These are phyloP conservation scores for Penicillium sp. DNA, from an alignment of 2,329 filamentous ascomycete genomes.

Conservation along the genomic window DNA sequence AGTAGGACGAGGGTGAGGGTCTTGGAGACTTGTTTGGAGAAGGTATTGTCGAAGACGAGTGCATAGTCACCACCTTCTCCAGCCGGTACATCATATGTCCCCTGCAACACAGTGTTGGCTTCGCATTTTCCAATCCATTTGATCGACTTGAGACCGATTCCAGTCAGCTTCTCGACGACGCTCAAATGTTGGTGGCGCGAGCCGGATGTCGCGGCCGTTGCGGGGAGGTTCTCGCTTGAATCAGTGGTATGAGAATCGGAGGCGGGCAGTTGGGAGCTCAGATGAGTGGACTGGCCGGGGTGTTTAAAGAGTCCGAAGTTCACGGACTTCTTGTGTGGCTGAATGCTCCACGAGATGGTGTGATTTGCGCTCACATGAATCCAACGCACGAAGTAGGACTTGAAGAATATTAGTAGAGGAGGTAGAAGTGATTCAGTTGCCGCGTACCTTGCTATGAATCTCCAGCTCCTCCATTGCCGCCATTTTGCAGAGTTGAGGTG, in stretches of 20 bases:
- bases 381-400: slow-evolving; percentile 99
- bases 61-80: slow-evolving; percentile 90
- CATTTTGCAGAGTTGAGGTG: slow-evolving; percentile 52
- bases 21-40: slow-evolving; percentile 92
- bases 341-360: slow-evolving; percentile 95
- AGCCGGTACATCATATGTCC: slow-evolving; percentile 73
- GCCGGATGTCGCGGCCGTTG: slow-evolving; percentile 25
- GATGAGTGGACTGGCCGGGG: slow-evolving; percentile 66
- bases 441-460: slow-evolving; percentile 90
- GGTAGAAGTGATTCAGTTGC: background rate
- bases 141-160: slow-evolving; percentile 61
- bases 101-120: slow-evolving; percentile 90
- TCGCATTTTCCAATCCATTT: slow-evolving; percentile 92
- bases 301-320: slow-evolving; percentile 99
- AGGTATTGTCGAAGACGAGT: slow-evolving; percentile 97
- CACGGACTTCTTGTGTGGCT: slow-evolving; percentile 97
- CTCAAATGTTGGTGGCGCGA: slow-evolving; percentile 68
- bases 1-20: slow-evolving; percentile 91
- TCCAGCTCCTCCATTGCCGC: slow-evolving; percentile 95
- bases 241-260: slow-evolving; percentile 43
- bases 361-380: slow-evolving; percentile 85
- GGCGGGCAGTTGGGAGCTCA: slow-evolving; percentile 43
- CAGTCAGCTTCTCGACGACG: slow-evolving; percentile 63
- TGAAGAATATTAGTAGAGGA: slow-evolving; percentile 19
- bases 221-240: slow-evolving; percentile 35